Percentiles rank a stretch among this genome's conserved stretches.
phyloP scores from a whole-genome alignment of 306 rosid genomes.

The Castanospermum australe region DNA sequence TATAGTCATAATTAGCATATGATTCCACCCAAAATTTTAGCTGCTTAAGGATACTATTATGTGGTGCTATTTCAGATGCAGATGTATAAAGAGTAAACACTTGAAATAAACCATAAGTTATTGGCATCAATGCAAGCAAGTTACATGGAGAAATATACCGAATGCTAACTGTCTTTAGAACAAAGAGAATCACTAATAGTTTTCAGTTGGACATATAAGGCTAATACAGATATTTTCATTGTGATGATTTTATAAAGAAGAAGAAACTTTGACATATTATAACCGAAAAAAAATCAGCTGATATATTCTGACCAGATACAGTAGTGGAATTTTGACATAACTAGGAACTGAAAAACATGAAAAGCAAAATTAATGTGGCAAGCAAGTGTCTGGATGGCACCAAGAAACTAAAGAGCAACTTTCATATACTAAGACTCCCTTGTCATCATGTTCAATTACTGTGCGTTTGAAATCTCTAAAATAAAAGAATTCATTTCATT shows the following conservation, averaged over 20 bases:
- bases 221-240: background rate
- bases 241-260: background rate
- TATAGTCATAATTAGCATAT: conserved; percentile 25
- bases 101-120: background rate
- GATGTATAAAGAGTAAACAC: conserved; percentile 9
- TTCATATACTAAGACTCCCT: background rate
- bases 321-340: conserved; percentile 4
- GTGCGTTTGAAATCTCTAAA: background rate
- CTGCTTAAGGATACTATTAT: background rate
- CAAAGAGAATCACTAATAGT: conserved; percentile 4
- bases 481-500: conserved; percentile 1
- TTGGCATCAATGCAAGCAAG: background rate
- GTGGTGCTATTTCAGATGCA: background rate
- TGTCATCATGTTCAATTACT: conserved; percentile 3
- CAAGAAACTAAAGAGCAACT: background rate
- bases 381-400: conserved; percentile 12
- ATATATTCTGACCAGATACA: background rate
- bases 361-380: conserved; percentile 17
- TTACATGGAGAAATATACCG: background rate
- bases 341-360: conserved; percentile 7
- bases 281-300: background rate
- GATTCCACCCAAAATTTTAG: background rate
- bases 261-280: background rate
- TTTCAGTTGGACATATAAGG: conserved; percentile 1
- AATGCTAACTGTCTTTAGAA: background rate